Evolutionary conservation across 495 filamentous ascomycete genomes (phyloP), one percentile per base, ranked within the genome.

Genomic region (Daldinia vernicosa): DNA sequence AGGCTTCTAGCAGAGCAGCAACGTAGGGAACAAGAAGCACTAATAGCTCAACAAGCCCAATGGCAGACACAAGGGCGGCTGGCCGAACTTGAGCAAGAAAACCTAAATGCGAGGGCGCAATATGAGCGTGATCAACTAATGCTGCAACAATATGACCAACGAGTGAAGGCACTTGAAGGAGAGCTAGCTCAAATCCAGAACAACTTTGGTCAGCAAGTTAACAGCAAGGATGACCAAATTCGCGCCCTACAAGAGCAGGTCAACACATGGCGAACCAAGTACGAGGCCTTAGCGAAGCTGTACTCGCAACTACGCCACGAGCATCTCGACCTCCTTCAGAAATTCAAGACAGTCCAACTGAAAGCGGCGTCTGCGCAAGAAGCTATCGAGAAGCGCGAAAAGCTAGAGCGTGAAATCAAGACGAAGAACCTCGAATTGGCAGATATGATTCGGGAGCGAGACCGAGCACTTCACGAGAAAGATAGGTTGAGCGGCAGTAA

Each of bases 361-460:
- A 98, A 98, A 80, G 95, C 95, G 5, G 92, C 94, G 1, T 98
- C 95, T 3, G 96, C 95, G 0, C 94, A 98, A 78, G 96, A 98
- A 79, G 95, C 96, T 3, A 97, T 98, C 69, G 96, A 98, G 24
- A 89, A 87, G 61, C 89, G 95, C 22, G 96, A 99, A 81, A 97
- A 95, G 82, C 86, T 99, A 63, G 93, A 98, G 81, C 89, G 95
- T 9, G 95, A 99, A 80, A 91, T 98, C 76, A 99, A 99, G 85
- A 97, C 94, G 24, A 99, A 98, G 88, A 99, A 98, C 77, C 84
- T 98, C 17, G 96, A 99, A 80, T 83, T 99, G 47, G 95, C 95
- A 56, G 95, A 98, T 78, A 98, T 99, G 95, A 99, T 99, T 65
- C 89, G 95, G 5, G 95, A 99, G 79, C 86, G 95, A 74, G 95